A percentile compares a stretch with the other conserved stretches of the same genome.
phyloP scores from a whole-genome alignment of 1,284 basidiomycete species.

The Ustilago sp. region DNA sequence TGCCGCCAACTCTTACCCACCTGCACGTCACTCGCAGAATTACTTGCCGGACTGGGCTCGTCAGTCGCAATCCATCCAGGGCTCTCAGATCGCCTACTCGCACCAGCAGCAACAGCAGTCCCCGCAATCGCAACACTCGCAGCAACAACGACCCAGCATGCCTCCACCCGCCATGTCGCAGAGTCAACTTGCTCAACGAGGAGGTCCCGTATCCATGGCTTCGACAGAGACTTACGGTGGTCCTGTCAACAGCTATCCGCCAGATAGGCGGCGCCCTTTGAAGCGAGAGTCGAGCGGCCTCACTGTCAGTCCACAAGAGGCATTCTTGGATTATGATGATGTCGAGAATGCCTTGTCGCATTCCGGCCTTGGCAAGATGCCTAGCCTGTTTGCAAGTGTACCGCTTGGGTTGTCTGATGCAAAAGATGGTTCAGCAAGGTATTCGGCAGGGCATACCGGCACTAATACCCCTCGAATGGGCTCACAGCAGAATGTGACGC shows the following conservation, averaged over 20 bases:
- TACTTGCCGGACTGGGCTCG: slow-evolving; percentile 49
- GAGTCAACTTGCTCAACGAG: slow-evolving; percentile 36
- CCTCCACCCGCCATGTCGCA: slow-evolving; percentile 46
- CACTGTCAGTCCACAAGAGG: slow-evolving; percentile 62
- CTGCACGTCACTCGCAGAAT: slow-evolving; percentile 43
- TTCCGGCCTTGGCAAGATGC: slow-evolving; percentile 46
- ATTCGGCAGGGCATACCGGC: slow-evolving; percentile 12
- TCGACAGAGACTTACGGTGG: slow-evolving; percentile 21
- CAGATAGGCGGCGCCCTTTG: slow-evolving; percentile 32
- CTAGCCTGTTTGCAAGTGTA: slow-evolving; percentile 50
- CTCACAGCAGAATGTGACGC: slow-evolving; percentile 25
- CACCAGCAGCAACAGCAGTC: slow-evolving; percentile 15
- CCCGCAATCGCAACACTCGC: slow-evolving; percentile 16
- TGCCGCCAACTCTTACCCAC: slow-evolving; percentile 39
- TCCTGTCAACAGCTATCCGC: slow-evolving; percentile 15
- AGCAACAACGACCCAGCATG: slow-evolving; percentile 32
- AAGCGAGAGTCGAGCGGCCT: slow-evolving; percentile 59
- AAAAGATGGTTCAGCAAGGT: slow-evolving; percentile 14
- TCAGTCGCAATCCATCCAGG: slow-evolving; percentile 37
- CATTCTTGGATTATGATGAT: slow-evolving; percentile 58
- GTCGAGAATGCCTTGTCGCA: slow-evolving; percentile 51
- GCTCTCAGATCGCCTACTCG: slow-evolving; percentile 16
- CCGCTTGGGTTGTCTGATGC: slow-evolving; percentile 48
- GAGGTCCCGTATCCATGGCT: slow-evolving; percentile 44
- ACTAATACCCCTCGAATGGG: slow-evolving; percentile 26